Percentiles rank a stretch among this genome's conserved stretches.
Conservation (phyloP, 1,139 yeast genomes). For the Arxiozyma bovina region DNA sequence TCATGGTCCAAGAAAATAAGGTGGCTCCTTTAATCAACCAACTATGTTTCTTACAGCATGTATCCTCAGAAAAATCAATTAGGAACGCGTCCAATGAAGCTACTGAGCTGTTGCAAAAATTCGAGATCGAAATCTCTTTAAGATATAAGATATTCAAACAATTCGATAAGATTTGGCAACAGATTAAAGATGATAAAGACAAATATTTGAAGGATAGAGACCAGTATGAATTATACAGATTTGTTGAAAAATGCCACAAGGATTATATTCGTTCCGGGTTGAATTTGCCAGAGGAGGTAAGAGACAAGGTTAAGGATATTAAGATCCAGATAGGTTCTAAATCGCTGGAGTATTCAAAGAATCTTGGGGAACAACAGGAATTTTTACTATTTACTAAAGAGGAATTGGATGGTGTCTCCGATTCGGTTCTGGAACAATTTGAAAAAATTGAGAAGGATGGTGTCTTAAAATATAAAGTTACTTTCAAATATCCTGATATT, state of each 20-base stretch:
- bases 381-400: conserved; percentile 49
- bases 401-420: conserved; percentile 68
- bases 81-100: conserved; percentile 66
- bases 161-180: conserved; percentile 43
- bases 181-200: conserved; percentile 28
- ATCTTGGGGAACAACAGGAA: conserved; percentile 64
- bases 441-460: conserved; percentile 37
- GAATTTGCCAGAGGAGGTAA: conserved; percentile 45
- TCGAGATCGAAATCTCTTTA: conserved; percentile 52
- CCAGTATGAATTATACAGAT: conserved; percentile 45
- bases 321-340: conserved; percentile 52
- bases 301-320: conserved; percentile 49
- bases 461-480: conserved; percentile 47
- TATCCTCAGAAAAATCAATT: conserved; percentile 50
- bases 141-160: conserved; percentile 61
- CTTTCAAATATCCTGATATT: conserved; percentile 74
- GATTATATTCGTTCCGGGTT: conserved; percentile 61
- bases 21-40: conserved; percentile 40
- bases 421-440: conserved; percentile 50
- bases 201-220: conserved; percentile 32
- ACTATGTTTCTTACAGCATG: conserved; percentile 59
- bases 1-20: conserved; percentile 42
- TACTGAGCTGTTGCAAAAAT: conserved; percentile 47
- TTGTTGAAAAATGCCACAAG: conserved; percentile 46
- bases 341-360: conserved; percentile 50